Conservation (phyloP, 2,329 filamentous ascomycete species). For the Metarhizium anisopliae region DNA sequence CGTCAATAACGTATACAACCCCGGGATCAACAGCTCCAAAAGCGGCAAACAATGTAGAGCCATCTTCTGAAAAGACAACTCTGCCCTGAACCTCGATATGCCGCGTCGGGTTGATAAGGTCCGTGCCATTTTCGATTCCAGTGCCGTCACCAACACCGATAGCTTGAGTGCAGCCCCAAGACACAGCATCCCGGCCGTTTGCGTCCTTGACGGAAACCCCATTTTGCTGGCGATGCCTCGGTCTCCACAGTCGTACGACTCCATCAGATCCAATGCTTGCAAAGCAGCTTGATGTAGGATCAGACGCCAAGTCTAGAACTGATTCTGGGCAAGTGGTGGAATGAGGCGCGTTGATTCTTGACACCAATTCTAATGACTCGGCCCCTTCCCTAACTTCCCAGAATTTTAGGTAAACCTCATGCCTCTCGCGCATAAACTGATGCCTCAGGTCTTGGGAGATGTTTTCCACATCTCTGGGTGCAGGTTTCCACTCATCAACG, state of each 20-base stretch:
- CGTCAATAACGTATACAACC: constrained; percentile 68
- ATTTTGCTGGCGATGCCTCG: constrained; percentile 58
- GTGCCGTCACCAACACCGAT: constrained; percentile 45
- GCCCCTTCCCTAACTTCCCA: constrained; percentile 60
- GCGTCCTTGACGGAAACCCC: constrained; percentile 55
- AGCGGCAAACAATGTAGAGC: constrained; percentile 69
- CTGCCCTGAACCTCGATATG: constrained; percentile 45
- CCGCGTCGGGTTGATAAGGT: constrained; percentile 12
- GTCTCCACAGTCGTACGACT: constrained; percentile 71
- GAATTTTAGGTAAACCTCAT: constrained; percentile 82
- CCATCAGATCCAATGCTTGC: constrained; percentile 80
- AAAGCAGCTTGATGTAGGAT: constrained; percentile 63
- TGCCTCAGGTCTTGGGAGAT: constrained; percentile 25
- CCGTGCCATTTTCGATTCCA: constrained; percentile 28
- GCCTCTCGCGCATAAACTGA: constrained; percentile 41
- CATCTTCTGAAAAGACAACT: constrained; percentile 74
- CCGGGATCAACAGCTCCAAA: constrained; percentile 46
- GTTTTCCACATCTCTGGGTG: constrained; percentile 54
- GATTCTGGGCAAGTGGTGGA: constrained; percentile 42
- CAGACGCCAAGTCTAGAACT: constrained; percentile 65
- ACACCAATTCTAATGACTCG: constrained; percentile 63
- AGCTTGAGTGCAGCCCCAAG: constrained; percentile 63
- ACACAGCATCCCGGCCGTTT: constrained; percentile 51
- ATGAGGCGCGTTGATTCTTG: constrained; percentile 79
- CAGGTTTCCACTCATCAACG: constrained; percentile 82